Evolutionary conservation across 108 stramenopile genomes (phyloP).

Genomic region (Nitzschia sp.): DNA sequence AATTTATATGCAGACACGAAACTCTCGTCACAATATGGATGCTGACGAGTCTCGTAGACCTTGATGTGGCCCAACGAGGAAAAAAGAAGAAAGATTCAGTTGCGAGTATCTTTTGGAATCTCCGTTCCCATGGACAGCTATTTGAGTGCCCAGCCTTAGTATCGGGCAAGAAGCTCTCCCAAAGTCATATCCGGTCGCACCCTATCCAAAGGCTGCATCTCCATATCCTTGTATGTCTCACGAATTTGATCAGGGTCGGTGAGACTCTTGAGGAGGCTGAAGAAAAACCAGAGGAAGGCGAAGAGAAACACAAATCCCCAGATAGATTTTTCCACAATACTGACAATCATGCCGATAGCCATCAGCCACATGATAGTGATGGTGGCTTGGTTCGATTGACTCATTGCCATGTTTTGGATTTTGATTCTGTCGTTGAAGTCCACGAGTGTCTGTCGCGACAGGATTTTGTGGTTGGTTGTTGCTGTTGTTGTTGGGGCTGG

Average conservation of each 20-base stretch:
- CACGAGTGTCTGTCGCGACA: too few relatives aligned
- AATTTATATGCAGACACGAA: background rate
- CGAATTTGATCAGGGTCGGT: background rate
- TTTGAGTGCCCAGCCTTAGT: background rate
- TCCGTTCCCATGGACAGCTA: background rate
- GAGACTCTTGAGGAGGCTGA: background rate
- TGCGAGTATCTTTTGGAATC: background rate
- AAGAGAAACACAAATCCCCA: conserved; percentile 2
- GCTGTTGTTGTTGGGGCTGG: background rate
- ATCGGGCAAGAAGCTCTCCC: conserved; percentile 7
- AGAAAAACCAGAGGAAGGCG: background rate
- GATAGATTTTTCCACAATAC: background rate
- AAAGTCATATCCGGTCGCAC: conserved; percentile 11
- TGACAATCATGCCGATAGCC: background rate
- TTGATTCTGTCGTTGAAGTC: background rate
- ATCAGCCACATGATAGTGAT: conserved; percentile 10
- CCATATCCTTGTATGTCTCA: background rate
- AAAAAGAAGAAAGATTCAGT: background rate
- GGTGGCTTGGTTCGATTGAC: background rate
- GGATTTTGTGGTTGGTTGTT: background rate
- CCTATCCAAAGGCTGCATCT: conserved; percentile 13
- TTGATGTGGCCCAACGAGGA: background rate
- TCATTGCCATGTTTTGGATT: conserved; percentile 3
- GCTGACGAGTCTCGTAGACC: background rate
- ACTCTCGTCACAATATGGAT: background rate